These are phyloP conservation scores for Chondrostereum purpureum DNA, from an alignment of 1,284 basidiomycete species.

Conservation along the genomic window DNA sequence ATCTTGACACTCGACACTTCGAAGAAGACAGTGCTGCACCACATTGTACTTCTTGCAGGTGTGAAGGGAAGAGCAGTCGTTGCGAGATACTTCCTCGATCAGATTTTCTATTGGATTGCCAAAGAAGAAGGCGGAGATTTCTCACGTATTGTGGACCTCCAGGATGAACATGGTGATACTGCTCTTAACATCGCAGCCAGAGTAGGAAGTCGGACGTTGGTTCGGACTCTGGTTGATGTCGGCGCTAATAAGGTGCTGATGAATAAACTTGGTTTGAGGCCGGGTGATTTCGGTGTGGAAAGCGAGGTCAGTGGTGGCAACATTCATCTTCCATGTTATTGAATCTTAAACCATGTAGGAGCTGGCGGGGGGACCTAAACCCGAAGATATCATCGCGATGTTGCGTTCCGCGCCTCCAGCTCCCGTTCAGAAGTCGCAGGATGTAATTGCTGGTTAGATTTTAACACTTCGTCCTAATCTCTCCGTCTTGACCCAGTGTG, in stretches of 20 bases:
- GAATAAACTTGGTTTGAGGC: conserved; percentile 92
- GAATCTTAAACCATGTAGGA: conserved; percentile 39
- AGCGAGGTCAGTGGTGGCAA: conserved; percentile 57
- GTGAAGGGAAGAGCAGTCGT: conserved; percentile 81
- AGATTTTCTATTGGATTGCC: conserved; percentile 81
- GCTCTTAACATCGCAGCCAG: conserved; percentile 93
- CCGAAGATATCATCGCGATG: conserved; percentile 70
- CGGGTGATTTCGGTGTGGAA: conserved; percentile 92
- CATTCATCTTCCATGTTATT: conserved; percentile 7
- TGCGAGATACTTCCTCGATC: conserved; percentile 91
- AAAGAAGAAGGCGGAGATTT: conserved; percentile 69
- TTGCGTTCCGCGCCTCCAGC: conserved; percentile 63
- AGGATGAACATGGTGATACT: conserved; percentile 96
- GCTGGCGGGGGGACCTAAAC: conserved; percentile 57
- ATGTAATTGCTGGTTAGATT: conserved; percentile 74
- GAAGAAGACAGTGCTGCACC: conserved; percentile 90
- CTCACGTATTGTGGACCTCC: conserved; percentile 80
- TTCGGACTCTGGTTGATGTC: conserved; percentile 85
- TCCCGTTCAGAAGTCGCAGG: conserved; percentile 83
- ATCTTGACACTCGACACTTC: conserved; percentile 89
- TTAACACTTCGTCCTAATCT: not conserved
- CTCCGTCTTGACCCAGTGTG: not conserved
- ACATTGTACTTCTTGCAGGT: conserved; percentile 87
- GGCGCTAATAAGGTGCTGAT: conserved; percentile 86
- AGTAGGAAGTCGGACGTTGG: conserved; percentile 86